Evolutionary conservation across 495 filamentous ascomycete genomes (phyloP).

Genomic region (Neurospora sp.): DNA sequence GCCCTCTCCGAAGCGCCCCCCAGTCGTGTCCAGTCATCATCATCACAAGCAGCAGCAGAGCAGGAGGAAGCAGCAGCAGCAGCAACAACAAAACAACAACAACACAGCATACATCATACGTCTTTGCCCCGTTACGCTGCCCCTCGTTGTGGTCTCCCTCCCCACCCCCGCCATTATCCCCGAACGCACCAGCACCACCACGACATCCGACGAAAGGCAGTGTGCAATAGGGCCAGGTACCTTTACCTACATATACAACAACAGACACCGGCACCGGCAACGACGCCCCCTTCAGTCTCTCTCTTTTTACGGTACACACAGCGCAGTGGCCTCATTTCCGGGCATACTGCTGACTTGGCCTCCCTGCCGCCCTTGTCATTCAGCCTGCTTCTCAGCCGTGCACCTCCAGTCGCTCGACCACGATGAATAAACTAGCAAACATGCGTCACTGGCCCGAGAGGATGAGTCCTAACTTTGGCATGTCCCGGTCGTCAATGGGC

Average conservation of each 20-base stretch:
- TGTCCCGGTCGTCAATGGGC: conserved; percentile 63
- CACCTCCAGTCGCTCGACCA: conserved; percentile 19
- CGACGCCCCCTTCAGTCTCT: background rate
- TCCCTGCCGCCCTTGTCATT: conserved; percentile 14
- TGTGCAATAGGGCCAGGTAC: background rate
- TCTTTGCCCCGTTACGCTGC: background rate
- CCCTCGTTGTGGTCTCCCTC: background rate
- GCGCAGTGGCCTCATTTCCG: background rate
- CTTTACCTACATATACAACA: background rate
- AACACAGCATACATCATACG: conserved; percentile 1
- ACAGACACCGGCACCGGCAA: background rate
- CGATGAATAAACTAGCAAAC: conserved; percentile 89
- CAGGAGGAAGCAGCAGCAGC: background rate
- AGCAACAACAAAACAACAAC: background rate
- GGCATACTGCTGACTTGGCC: conserved; percentile 2
- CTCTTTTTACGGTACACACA: background rate
- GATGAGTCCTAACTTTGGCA: conserved; percentile 75
- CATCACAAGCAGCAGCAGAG: background rate
- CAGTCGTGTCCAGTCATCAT: background rate
- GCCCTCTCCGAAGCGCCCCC: background rate
- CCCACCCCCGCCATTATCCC: background rate
- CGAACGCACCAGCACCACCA: background rate
- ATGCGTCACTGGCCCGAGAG: conserved; percentile 93
- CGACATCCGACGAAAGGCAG: background rate
- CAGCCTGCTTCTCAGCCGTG: background rate